These are phyloP conservation scores for Cordyceps cateniannulata DNA, from an alignment of 2,329 filamentous ascomycete species.

Conservation along the genomic window DNA sequence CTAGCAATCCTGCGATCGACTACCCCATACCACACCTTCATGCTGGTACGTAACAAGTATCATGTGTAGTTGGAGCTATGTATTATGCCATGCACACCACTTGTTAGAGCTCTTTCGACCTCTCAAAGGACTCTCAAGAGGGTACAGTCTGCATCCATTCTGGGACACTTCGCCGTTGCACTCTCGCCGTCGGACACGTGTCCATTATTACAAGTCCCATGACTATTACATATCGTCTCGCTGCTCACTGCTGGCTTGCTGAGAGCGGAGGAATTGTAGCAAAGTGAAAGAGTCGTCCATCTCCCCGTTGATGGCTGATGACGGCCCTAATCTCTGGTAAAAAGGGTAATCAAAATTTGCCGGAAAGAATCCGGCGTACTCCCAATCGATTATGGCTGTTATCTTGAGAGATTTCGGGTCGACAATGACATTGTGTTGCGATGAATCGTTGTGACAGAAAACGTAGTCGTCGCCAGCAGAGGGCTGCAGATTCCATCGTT, in stretches of 20 bases:
- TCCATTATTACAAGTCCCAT: no score
- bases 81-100: background rate
- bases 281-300: no score
- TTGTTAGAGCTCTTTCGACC: background rate
- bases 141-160: no score
- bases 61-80: background rate
- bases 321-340: background rate
- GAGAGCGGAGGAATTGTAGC: no score
- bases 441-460: conserved; percentile 17
- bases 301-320: background rate
- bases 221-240: no score
- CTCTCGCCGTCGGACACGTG: no score
- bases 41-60: background rate
- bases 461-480: conserved; percentile 14
- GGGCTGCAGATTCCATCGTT: conserved; percentile 19
- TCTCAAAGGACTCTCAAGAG: no score
- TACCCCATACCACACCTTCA: background rate
- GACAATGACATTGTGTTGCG: conserved; percentile 14
- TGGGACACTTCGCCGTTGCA: no score
- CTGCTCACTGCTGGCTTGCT: no score
- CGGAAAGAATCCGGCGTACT: conserved; percentile 30
- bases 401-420: conserved; percentile 23
- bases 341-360: conserved; percentile 19
- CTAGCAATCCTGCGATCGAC: background rate
- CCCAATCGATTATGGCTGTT: conserved; percentile 31